A percentile compares a stretch with the other conserved stretches of the same genome.
Conservation (phyloP, 805 yeast species). For the Ogataea pignaliae region DNA sequence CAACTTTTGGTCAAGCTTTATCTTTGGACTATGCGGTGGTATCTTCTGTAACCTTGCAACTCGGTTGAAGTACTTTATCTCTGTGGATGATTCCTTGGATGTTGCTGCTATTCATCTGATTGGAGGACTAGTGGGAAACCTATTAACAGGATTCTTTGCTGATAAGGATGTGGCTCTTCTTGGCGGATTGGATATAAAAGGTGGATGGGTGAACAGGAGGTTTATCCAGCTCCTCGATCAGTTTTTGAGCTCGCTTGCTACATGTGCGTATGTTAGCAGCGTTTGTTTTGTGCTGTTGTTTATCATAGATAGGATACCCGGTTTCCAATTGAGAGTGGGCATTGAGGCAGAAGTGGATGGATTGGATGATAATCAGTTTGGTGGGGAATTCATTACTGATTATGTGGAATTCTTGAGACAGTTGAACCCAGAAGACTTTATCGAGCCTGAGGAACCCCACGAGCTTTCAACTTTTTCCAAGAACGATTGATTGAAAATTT, state of each 20-base stretch:
- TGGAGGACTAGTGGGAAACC: conserved; percentile 80
- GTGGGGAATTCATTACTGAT: conserved; percentile 81
- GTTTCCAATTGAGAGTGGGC: conserved; percentile 65
- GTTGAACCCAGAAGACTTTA: conserved; percentile 33
- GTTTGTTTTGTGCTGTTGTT: conserved; percentile 55
- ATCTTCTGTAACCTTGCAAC: conserved; percentile 80
- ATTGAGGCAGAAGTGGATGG: conserved; percentile 75
- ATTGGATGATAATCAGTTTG: conserved; percentile 84
- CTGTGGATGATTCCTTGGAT: conserved; percentile 85
- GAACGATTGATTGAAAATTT: background rate
- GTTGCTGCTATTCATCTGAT: conserved; percentile 91
- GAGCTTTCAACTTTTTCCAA: background rate
- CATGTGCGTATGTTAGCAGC: conserved; percentile 64
- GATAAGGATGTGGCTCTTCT: conserved; percentile 62
- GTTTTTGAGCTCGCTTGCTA: conserved; percentile 32
- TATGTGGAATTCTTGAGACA: conserved; percentile 88
- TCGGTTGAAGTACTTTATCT: conserved; percentile 67
- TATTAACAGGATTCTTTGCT: conserved; percentile 79
- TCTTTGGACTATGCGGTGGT: conserved; percentile 73
- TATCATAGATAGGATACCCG: conserved; percentile 70
- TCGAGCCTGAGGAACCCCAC: conserved; percentile 3
- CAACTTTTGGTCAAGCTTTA: conserved; percentile 78
- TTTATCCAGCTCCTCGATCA: conserved; percentile 83
- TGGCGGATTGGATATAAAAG: conserved; percentile 68
- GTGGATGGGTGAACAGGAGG: conserved; percentile 87